phyloP scores from a whole-genome alignment of 164 flowering plant species.

The Dillenia turbinata region DNA sequence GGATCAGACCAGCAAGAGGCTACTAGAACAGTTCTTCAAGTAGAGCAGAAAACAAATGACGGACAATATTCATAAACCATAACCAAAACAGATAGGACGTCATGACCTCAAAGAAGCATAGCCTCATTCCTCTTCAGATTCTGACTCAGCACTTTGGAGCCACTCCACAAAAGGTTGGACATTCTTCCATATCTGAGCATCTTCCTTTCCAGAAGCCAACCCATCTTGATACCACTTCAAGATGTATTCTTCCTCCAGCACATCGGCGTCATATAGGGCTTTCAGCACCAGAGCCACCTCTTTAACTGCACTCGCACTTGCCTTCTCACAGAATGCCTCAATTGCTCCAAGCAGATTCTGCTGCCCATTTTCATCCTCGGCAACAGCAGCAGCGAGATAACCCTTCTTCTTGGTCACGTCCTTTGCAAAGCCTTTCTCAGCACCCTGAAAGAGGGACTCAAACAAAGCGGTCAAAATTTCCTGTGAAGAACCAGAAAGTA shows the following conservation, averaged over 20 bases:
- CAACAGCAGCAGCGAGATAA: constrained; percentile 27
- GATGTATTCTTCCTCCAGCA: constrained; percentile 43
- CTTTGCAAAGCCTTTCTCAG: constrained; percentile 43
- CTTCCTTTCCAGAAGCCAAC: constrained; percentile 18
- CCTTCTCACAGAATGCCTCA: constrained; percentile 33
- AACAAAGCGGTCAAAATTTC: constrained; percentile 31
- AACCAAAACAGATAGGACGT: too few relatives aligned
- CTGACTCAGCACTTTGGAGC: constrained; percentile 59
- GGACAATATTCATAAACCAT: too few relatives aligned
- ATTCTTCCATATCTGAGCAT: constrained; percentile 41
- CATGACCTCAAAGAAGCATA: too few relatives aligned
- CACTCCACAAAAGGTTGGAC: constrained; percentile 42
- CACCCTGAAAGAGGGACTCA: constrained; percentile 38
- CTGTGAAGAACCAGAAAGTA: constrained; percentile 29
- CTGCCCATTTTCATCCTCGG: constrained; percentile 32
- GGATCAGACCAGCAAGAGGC: too few relatives aligned
- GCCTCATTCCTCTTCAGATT: constrained; percentile 39
- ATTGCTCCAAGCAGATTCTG: constrained; percentile 26
- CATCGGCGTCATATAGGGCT: constrained; percentile 39
- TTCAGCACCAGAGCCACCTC: constrained; percentile 44
- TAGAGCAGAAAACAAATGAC: too few relatives aligned
- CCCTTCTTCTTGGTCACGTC: constrained; percentile 37
- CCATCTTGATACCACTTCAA: constrained; percentile 40
- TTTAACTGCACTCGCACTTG: constrained; percentile 23
- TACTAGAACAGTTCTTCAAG: too few relatives aligned